phyloP scores from a whole-genome alignment of 306 rosid species.

The Senna tora region DNA sequence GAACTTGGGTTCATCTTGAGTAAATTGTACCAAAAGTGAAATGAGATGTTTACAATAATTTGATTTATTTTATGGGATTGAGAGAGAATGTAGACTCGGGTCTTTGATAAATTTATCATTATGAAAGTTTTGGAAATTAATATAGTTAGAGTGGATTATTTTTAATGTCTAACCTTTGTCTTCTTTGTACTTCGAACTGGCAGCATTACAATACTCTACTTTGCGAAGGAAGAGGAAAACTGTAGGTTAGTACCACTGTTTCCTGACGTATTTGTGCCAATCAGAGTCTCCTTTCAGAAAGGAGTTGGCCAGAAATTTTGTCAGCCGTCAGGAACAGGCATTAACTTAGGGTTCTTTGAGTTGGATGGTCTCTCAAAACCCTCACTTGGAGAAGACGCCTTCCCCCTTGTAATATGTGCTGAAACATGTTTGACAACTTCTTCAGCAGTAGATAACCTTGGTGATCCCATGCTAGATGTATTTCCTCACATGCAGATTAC shows the following conservation, averaged over 20 bases:
- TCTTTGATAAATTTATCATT: no score
- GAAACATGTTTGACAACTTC: slow-evolving; percentile 51
- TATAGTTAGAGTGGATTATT: background rate
- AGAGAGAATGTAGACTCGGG: background rate
- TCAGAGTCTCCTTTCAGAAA: slow-evolving; percentile 70
- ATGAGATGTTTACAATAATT: background rate
- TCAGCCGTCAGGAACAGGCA: slow-evolving; percentile 92
- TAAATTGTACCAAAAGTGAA: background rate
- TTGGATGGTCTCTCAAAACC: slow-evolving; percentile 82
- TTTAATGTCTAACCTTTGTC: slow-evolving; percentile 27
- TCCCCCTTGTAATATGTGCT: slow-evolving; percentile 85
- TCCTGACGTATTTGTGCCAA: slow-evolving; percentile 70
- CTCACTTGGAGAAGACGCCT: slow-evolving; percentile 72
- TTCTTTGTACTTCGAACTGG: slow-evolving; percentile 35
- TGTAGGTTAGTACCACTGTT: slow-evolving; percentile 71
- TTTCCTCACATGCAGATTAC: slow-evolving; percentile 84
- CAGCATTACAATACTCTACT: slow-evolving; percentile 84
- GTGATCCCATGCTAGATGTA: slow-evolving; percentile 42
- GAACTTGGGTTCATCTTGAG: background rate
- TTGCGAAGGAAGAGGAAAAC: slow-evolving; percentile 84
- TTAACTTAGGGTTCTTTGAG: slow-evolving; percentile 88
- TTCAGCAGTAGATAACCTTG: slow-evolving; percentile 46
- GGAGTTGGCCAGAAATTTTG: slow-evolving; percentile 78
- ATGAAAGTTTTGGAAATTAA: background rate
- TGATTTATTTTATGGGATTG: background rate